These are phyloP conservation scores for Pilaira anomala DNA, from an alignment of 192 early-diverging fungal genomes.

Conservation along the genomic window DNA sequence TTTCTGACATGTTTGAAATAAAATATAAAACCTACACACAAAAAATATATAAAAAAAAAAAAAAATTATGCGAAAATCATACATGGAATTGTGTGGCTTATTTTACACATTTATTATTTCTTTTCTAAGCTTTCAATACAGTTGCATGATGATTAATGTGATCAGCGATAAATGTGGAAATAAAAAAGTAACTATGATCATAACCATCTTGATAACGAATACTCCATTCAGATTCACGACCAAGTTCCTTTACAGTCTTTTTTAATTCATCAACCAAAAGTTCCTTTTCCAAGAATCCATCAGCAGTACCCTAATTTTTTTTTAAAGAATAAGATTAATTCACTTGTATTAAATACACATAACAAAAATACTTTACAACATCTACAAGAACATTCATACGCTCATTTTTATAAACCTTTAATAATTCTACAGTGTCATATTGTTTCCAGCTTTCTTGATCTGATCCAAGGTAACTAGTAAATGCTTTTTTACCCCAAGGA, in stretches of 20 bases:
- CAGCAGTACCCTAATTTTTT: constrained; percentile 65
- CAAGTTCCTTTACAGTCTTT: constrained; percentile 41
- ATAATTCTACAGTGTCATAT: constrained; percentile 76
- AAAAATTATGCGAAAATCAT: background rate
- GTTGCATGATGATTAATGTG: constrained; percentile 76
- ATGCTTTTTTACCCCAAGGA: constrained; percentile 79
- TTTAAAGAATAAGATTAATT: background rate
- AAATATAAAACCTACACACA: too few species aligned
- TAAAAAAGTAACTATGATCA: constrained; percentile 87
- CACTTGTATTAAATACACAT: background rate
- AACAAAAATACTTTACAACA: constrained; percentile 24
- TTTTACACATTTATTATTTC: background rate
- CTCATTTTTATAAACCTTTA: constrained; percentile 46
- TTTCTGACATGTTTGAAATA: background rate
- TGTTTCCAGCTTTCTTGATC: constrained; percentile 56
- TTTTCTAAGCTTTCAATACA: constrained; percentile 31
- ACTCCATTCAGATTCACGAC: constrained; percentile 46
- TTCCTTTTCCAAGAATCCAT: constrained; percentile 67
- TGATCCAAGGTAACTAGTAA: constrained; percentile 69
- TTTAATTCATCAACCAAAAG: constrained; percentile 62
- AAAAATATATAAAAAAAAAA: too few species aligned
- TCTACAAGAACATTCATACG: constrained; percentile 40
- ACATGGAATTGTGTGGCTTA: too few species aligned
- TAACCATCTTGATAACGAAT: constrained; percentile 75
- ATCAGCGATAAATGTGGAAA: constrained; percentile 73